Conservation (phyloP, 177 flowering plant species). For the Vitis hybrid region DNA sequence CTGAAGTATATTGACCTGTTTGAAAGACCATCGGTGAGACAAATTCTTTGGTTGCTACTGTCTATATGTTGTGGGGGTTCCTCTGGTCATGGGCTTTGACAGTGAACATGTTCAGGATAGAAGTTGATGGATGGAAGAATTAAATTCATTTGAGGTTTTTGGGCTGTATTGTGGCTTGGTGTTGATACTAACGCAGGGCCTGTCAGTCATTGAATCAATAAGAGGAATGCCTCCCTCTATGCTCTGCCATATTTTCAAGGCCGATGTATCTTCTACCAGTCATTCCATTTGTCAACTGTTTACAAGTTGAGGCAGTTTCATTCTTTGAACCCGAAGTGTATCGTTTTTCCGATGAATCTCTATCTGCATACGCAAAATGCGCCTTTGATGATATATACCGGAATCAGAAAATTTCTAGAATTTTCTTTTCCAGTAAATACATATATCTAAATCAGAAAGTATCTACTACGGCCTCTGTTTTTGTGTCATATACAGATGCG, state of each 20-base stretch:
- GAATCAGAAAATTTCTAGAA: not conserved
- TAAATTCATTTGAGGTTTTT: constrained; percentile 15
- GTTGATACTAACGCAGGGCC: constrained; percentile 4
- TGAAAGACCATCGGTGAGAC: constrained; percentile 7
- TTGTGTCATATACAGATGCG: too few species aligned
- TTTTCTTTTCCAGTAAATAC: not conserved
- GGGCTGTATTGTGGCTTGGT: not conserved
- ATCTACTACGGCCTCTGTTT: not conserved
- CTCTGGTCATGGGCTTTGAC: constrained; percentile 4
- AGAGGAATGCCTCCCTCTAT: constrained; percentile 16
- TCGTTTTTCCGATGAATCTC: not conserved
- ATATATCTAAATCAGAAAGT: not conserved
- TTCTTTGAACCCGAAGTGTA: constrained; percentile 5
- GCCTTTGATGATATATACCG: too few species aligned
- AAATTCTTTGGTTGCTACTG: constrained; percentile 21
- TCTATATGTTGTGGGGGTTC: constrained; percentile 8
- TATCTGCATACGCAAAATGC: too few species aligned
- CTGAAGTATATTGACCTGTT: constrained; percentile 1
- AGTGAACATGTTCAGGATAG: not conserved
- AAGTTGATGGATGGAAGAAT: constrained; percentile 6
- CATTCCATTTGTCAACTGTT: not conserved
- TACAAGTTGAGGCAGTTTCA: constrained; percentile 3
- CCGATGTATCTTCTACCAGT: constrained; percentile 17
- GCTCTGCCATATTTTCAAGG: constrained; percentile 9
- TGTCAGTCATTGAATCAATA: not conserved